These are phyloP conservation scores for Komagataella mondaviorum DNA, from an alignment of 805 yeast genomes.

Conservation along the genomic window DNA sequence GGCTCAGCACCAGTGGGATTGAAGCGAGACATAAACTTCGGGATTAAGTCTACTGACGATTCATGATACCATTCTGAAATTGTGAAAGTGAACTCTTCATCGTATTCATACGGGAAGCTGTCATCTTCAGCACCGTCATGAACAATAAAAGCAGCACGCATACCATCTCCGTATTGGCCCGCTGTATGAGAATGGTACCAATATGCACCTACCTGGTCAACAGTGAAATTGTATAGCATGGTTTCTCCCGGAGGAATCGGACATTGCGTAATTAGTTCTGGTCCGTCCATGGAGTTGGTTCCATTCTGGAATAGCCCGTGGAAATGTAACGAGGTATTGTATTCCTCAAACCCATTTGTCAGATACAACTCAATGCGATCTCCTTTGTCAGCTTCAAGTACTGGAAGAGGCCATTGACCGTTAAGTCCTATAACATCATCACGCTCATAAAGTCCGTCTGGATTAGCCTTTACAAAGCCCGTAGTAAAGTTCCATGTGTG, in stretches of 20 bases:
- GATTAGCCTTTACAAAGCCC: conserved; percentile 49
- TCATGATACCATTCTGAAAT: conserved; percentile 86
- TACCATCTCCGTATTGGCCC: conserved; percentile 91
- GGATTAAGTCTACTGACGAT: conserved; percentile 33
- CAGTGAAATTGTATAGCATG: conserved; percentile 77
- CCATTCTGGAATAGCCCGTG: conserved; percentile 86
- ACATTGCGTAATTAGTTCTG: conserved; percentile 79
- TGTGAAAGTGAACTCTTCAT: conserved; percentile 21
- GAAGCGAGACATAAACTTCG: conserved; percentile 48
- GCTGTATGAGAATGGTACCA: conserved; percentile 96
- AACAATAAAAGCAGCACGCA: conserved; percentile 69
- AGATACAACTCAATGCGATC: conserved; percentile 60
- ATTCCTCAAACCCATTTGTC: conserved; percentile 58
- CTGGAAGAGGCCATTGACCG: conserved; percentile 72
- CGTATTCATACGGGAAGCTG: conserved; percentile 51
- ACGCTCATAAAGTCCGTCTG: conserved; percentile 34
- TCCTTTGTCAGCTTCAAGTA: conserved; percentile 59
- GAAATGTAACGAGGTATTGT: conserved; percentile 76
- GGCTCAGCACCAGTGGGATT: conserved; percentile 99
- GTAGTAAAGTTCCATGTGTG: conserved; percentile 56
- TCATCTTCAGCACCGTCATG: conserved; percentile 31
- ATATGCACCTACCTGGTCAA: conserved; percentile 76
- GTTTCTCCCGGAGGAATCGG: conserved; percentile 75
- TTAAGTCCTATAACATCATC: conserved; percentile 32
- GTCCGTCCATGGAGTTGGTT: conserved; percentile 79